Conservation (phyloP, 129 eudicot genomes). For the Centella asiatica region DNA sequence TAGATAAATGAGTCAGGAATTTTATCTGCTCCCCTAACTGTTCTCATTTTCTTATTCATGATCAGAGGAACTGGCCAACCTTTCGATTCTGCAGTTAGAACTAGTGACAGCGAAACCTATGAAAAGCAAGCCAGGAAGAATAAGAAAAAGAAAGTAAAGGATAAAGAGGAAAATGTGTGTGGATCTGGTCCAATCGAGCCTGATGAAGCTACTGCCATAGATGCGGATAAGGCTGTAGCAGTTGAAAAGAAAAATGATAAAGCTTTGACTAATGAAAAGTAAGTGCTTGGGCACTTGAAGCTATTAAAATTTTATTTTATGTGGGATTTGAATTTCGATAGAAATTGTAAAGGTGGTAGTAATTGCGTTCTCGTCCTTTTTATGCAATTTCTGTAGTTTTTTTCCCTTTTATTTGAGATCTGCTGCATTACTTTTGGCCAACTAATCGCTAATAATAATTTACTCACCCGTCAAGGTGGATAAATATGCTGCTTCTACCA, state of each 20-base stretch:
- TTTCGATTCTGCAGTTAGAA: conserved; percentile 21
- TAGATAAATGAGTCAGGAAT: not conserved
- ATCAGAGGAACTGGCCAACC: conserved; percentile 19
- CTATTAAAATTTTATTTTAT: not conserved
- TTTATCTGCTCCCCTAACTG: not conserved
- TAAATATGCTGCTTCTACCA: not conserved
- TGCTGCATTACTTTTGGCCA: not conserved
- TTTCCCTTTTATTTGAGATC: not conserved
- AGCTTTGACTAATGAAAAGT: conserved; percentile 37
- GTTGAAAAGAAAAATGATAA: conserved; percentile 20
- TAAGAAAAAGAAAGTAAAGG: conserved; percentile 52
- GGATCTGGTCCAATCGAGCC: conserved; percentile 20
- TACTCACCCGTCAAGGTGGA: too few relatives aligned
- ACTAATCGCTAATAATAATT: not conserved
- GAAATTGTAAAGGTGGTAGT: not conserved
- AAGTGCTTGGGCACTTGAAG: conserved; percentile 5
- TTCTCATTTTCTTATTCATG: not conserved
- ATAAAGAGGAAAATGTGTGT: conserved; percentile 14
- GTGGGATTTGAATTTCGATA: not conserved
- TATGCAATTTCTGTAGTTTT: not conserved
- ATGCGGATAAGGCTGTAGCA: conserved; percentile 1
- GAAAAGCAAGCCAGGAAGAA: conserved; percentile 47
- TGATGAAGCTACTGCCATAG: conserved; percentile 9
- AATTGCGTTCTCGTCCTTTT: not conserved
- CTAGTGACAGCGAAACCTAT: conserved; percentile 20